phyloP scores from a whole-genome alignment of 169 alveolate genomes.

The Theileria sp. region DNA sequence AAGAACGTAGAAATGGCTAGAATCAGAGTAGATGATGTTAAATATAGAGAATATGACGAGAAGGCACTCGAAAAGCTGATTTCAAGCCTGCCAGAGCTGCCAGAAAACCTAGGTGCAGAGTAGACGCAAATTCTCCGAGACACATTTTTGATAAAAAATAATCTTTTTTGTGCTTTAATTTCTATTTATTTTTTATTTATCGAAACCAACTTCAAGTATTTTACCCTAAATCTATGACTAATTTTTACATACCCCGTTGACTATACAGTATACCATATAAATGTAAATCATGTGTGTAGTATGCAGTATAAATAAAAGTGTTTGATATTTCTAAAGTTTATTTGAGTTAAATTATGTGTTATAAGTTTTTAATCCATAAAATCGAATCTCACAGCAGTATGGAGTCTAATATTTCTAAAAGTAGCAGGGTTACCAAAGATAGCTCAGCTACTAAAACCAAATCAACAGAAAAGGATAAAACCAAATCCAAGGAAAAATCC shows the following conservation, averaged over 20 bases:
- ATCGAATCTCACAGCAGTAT: not conserved
- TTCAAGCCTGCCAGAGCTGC: conserved; percentile 46
- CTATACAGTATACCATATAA: not conserved
- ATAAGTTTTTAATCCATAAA: not conserved
- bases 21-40: conserved; percentile 68
- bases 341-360: not conserved
- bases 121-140: conserved; percentile 8
- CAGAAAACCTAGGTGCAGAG: conserved; percentile 25
- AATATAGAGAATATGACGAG: conserved; percentile 67
- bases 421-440: not conserved
- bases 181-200: too few species aligned
- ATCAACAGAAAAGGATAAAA: not conserved
- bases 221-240: not conserved
- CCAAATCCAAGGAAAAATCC: not conserved
- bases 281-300: not conserved
- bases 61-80: conserved; percentile 30
- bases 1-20: conserved; percentile 94
- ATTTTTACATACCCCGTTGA: not conserved
- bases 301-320: not conserved
- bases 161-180: not conserved
- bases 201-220: not conserved
- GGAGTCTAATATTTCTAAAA: not conserved
- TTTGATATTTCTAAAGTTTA: not conserved
- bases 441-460: not conserved
- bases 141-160: not conserved